Base-by-base conservation (phyloP, 345 rosid genomes). In the Theobroma cacao region DNA sequence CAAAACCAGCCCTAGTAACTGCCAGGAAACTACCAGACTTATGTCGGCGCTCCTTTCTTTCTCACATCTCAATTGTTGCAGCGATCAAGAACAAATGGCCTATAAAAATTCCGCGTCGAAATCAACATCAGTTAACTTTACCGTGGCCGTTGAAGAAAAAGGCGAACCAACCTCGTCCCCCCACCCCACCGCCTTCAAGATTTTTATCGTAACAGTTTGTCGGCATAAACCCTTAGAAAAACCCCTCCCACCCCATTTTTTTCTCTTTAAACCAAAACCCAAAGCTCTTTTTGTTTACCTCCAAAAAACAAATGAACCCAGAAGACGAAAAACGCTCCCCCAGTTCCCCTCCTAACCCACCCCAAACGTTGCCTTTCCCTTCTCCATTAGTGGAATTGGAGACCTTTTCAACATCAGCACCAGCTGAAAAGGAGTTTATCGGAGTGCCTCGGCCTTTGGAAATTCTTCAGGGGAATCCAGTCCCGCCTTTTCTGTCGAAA, bases 401-500 rank as follows among this genome's bases (percentile, higher is more conserved):
- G 22, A 76, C 66, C 5, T 60, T 84, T 30, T 78, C 70, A 1
- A 52, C 67, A 62, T 72, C 41, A 77, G 79, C 56, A 18, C 62
- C 40, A 63, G 56, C 53, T 40, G 83, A 47, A 80, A 61, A 53
- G 74, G 85, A 13, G 69, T 40, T 31, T 4, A 63, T 58, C 8
- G 83, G 58, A 6, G 66, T 78, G 79, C 97, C 97, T 4, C 80
- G 77, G 77, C 96, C 98, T 7, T 81, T 95, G 38, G 92, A 87
- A 76, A 71, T 84, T 68, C 79, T 92, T 34, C 97, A 88, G 26
- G 92, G 86, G 67, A 91, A 58, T 24, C 96, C 88, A 2, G 58
- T 92, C 2, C 98, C 99, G 3, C 97, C 97, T 1, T 96, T 96
- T 86, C 70, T 96, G 24, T 81, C 92, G 43, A 96, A 96, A 82